Base-by-base conservation (phyloP, 2,329 filamentous ascomycete species). In the Dothistroma septosporum region DNA sequence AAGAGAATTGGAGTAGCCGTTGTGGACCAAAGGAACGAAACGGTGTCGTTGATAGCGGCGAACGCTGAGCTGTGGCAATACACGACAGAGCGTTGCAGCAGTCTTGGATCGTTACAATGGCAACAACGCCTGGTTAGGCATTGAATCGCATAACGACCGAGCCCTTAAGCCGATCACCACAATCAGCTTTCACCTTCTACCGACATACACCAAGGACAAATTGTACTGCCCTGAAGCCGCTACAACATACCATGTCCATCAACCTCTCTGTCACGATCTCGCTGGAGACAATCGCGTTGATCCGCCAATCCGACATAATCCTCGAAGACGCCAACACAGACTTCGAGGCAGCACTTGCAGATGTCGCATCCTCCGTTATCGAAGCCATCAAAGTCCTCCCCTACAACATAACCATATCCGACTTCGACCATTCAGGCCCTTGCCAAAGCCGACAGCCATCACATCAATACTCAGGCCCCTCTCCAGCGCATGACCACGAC, bases 321-420 rank as follows among this genome's bases (percentile, higher is more conserved):
- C 31, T 53, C 11, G 50, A 35, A n/a, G 50, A 53, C 11, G 50
- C 50, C 24, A 32, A n/a, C 8, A 53, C 50, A 21, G 50, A 53
- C 9, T 53, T 53, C 31, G 50, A 53, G 31, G 50, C 50, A 32
- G 50, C 61, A 14, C 54, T 65, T 6, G 53, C 59, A 31, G 58
- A 54, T 19, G 60, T 65, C 58, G 58, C 58, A 16, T 53, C 48
- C 24, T 54, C 53, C 5, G 59, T 65, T 37, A 65, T 65, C 31
- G 55, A 57, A 37, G 63, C 63, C 19, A 41, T 65, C 19, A 61
- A 63, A 14, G 46, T 49, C 1, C 57, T 65, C 1, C 58, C 61
- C 16, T 55, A 59, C 33, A 54, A 35, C 37, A 53, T 59, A 35
- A 53, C 52, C 55, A 50, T 50, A 31, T 59, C 22, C 28, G 31